Evolutionary conservation across 2,329 filamentous ascomycete genomes (phyloP).

Genomic region (Botrytis tulipae): DNA sequence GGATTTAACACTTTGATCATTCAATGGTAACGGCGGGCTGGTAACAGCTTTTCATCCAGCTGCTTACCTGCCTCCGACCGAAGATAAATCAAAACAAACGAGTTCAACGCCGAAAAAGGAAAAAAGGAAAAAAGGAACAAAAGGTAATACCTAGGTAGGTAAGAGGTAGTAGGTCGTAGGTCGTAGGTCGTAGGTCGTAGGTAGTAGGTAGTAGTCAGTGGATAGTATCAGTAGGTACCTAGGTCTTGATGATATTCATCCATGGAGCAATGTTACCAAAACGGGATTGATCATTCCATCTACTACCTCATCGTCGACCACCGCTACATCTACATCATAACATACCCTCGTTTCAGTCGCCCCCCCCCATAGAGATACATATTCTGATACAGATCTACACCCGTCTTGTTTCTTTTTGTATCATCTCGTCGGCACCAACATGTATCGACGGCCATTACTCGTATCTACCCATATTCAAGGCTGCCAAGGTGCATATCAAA

Average conservation of each 20-base stretch:
- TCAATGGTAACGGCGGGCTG: not conserved
- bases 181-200: no score
- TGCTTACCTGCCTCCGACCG: not conserved
- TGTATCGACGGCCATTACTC: not conserved
- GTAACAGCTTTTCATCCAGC: not conserved
- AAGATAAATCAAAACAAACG: not conserved
- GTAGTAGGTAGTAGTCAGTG: not conserved
- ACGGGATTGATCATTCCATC: no score
- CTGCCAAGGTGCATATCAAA: conserved; percentile 14
- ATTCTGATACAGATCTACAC: not conserved
- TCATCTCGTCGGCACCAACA: not conserved
- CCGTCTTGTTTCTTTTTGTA: not conserved
- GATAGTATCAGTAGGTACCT: not conserved
- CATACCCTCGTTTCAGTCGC: not conserved
- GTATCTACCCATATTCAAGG: conserved; percentile 6
- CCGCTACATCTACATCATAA: not conserved
- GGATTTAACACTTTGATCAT: not conserved
- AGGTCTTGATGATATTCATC: not conserved
- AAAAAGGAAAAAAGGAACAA: no score
- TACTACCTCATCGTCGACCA: not conserved
- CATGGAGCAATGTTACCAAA: not conserved
- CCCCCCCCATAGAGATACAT: not conserved
- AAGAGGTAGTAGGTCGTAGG: not conserved
- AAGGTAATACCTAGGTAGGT: not conserved
- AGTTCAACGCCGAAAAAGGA: not conserved